Evolutionary conservation across 306 rosid genomes (phyloP).

Genomic region (Fragaria iinumae): DNA sequence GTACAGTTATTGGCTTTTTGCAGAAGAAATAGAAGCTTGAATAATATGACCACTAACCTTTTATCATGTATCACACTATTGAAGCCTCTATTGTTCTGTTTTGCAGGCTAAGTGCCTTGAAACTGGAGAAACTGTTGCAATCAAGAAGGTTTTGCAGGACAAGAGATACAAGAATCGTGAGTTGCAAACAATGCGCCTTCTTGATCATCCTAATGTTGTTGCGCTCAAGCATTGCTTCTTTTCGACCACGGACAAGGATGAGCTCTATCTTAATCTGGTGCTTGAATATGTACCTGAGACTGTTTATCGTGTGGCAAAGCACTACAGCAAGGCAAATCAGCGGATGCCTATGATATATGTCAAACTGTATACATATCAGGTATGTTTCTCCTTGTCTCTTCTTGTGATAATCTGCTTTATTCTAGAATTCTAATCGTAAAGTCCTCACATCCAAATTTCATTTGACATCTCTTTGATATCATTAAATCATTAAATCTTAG

Average conservation of each 20-base stretch:
- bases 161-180: constrained; percentile 71
- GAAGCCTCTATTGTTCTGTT: constrained; percentile 18
- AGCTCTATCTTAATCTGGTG: constrained; percentile 72
- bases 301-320: constrained; percentile 61
- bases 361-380: constrained; percentile 73
- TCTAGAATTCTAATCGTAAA: not conserved
- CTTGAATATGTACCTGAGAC: constrained; percentile 72
- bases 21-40: not conserved
- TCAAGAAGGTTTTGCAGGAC: constrained; percentile 67
- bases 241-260: constrained; percentile 66
- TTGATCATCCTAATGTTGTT: constrained; percentile 69
- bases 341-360: constrained; percentile 72
- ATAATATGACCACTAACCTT: not conserved
- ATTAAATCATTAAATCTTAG: not conserved
- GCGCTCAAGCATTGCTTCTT: constrained; percentile 73
- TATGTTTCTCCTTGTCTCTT: constrained; percentile 4
- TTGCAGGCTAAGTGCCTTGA: constrained; percentile 70
- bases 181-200: constrained; percentile 77
- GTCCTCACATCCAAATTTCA: not conserved
- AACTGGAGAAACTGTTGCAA: constrained; percentile 65
- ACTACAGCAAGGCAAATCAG: constrained; percentile 67
- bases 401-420: not conserved
- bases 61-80: not conserved
- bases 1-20: constrained; percentile 14
- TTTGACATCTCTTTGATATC: not conserved